phyloP scores from a whole-genome alignment of 768 basidiomycete species.

The Sarcomyxa edulis region DNA sequence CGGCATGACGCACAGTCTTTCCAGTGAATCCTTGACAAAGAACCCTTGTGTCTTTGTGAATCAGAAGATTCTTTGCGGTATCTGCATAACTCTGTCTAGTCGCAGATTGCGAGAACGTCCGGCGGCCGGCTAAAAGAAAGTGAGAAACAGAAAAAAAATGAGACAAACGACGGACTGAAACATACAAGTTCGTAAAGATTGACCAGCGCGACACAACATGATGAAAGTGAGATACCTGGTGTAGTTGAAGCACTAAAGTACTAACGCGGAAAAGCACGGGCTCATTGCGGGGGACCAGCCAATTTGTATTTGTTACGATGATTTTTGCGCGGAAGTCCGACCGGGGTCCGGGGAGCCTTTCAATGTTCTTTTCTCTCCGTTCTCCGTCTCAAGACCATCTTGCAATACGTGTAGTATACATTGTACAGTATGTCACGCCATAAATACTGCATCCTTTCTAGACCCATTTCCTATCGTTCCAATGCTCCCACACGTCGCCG shows the following conservation, averaged over 20 bases:
- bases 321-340: no score
- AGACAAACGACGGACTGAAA: constrained; percentile 35
- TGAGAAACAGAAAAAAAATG: neutral
- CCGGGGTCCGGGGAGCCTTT: no score
- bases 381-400: no score
- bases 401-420: no score
- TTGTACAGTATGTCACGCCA: no score
- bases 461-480: constrained; percentile 21
- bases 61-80: constrained; percentile 86
- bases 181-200: constrained; percentile 47
- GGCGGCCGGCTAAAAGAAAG: constrained; percentile 48
- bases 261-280: no score
- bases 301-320: no score
- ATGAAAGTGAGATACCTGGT: no score
- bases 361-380: no score
- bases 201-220: constrained; percentile 62
- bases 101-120: constrained; percentile 78
- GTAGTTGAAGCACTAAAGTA: no score
- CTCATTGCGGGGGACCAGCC: no score
- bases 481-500: constrained; percentile 41
- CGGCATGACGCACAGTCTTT: constrained; percentile 72
- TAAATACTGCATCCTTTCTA: no score
- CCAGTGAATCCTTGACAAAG: constrained; percentile 90
- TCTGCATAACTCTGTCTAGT: constrained; percentile 77
- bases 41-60: constrained; percentile 94